A percentile compares a stretch with the other conserved stretches of the same genome.
Evolutionary conservation across 345 rosid genomes (phyloP).

Genomic region (Citrus mangshanensis): DNA sequence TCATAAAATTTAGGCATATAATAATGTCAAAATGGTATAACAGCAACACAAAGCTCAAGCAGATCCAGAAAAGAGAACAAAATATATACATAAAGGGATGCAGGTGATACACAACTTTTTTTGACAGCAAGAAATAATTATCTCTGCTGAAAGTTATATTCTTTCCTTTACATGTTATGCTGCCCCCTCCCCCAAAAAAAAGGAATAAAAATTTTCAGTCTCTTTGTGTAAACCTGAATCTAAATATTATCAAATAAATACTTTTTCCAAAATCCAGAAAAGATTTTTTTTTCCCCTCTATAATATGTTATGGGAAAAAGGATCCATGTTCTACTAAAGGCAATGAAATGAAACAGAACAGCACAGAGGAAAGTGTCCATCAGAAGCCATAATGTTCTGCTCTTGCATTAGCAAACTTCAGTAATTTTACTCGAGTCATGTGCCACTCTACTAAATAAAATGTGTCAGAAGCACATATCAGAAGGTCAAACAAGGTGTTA

Average conservation of each 20-base stretch:
- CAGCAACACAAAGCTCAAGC: background rate
- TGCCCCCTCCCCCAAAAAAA: too few relatives aligned
- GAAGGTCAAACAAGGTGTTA: background rate
- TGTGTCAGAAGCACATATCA: background rate
- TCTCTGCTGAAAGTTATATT: background rate
- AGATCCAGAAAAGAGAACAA: background rate
- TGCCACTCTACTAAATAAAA: background rate
- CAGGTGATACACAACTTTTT: background rate
- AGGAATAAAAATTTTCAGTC: too few relatives aligned
- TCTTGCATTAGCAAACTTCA: slow-evolving; percentile 1
- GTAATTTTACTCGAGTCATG: background rate
- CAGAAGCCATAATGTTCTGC: background rate
- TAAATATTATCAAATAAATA: background rate
- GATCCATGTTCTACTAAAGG: background rate
- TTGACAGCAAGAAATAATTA: background rate
- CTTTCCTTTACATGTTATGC: background rate
- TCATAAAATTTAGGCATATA: background rate
- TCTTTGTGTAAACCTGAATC: background rate
- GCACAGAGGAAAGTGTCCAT: background rate
- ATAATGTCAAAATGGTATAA: background rate
- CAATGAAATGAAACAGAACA: background rate
- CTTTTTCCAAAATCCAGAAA: background rate
- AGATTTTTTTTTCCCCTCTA: background rate
- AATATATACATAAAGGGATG: background rate
- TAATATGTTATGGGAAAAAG: background rate